These are phyloP conservation scores for Parasarocladium wereldwijsianum DNA, from an alignment of 2,329 filamentous ascomycete genomes.

Conservation along the genomic window DNA sequence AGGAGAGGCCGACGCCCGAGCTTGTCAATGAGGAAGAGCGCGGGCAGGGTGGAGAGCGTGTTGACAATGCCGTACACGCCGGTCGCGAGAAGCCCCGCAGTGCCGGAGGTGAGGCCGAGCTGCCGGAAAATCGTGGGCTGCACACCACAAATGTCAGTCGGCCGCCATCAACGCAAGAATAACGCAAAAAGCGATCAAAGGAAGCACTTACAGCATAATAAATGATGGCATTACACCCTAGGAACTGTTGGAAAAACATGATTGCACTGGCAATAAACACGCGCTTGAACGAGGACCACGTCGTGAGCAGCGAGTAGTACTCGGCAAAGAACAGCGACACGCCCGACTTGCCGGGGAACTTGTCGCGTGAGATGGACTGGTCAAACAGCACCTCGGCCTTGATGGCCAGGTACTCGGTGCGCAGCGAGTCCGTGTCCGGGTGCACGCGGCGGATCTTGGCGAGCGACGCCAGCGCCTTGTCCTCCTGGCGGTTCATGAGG, in stretches of 20 bases:
- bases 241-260: slow-evolving; percentile 33
- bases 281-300: slow-evolving; percentile 21
- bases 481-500: slow-evolving; percentile 16
- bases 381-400: slow-evolving; percentile 23
- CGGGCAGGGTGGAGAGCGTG: slow-evolving; percentile 26
- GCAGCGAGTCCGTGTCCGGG: slow-evolving; percentile 14
- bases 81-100: slow-evolving; percentile 35
- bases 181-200: too few species aligned
- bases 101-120: slow-evolving; percentile 25
- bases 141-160: too few species aligned
- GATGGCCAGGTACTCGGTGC: slow-evolving; percentile 19
- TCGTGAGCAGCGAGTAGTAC: slow-evolving; percentile 15
- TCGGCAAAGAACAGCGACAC: slow-evolving; percentile 16
- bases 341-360: slow-evolving; percentile 16
- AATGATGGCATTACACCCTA: slow-evolving; percentile 29
- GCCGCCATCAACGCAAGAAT: too few species aligned
- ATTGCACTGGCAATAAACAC: slow-evolving; percentile 37
- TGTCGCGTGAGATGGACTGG: slow-evolving; percentile 12
- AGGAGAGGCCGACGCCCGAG: slow-evolving; percentile 49
- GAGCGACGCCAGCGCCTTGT: slow-evolving; percentile 15
- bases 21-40: slow-evolving; percentile 35
- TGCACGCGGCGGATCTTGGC: slow-evolving; percentile 18
- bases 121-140: slow-evolving; percentile 28
- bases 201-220: too few species aligned
- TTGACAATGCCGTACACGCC: slow-evolving; percentile 43